Percentiles rank a stretch among this genome's conserved stretches.
Evolutionary conservation across 225 moss, liverwort and hornwort genomes (phyloP).

Genomic region (Climacium dendroides): DNA sequence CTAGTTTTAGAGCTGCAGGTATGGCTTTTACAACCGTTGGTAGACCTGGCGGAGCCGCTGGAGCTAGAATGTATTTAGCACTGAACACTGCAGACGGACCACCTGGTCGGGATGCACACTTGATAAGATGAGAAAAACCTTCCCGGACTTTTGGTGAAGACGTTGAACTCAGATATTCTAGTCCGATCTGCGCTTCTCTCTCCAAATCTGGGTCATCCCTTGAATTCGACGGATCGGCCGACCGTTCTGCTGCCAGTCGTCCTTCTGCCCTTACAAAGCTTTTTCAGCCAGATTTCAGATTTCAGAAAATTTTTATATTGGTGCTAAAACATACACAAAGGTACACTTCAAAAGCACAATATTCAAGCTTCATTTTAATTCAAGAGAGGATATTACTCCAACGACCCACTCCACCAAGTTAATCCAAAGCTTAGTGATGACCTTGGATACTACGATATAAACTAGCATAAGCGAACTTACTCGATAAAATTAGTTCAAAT

Average conservation of each 20-base stretch:
- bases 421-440: neutral
- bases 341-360: too few relatives aligned
- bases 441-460: neutral
- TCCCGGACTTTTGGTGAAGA: neutral
- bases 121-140: neutral
- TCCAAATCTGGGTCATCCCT: neutral
- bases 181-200: neutral
- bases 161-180: neutral
- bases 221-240: neutral
- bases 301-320: neutral
- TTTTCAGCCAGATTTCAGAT: neutral
- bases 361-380: neutral
- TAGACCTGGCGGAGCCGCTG: neutral
- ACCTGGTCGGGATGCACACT: neutral
- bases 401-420: neutral
- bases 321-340: too few relatives aligned
- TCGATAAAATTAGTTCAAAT: neutral
- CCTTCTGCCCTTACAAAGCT: neutral
- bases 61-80: neutral
- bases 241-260: neutral
- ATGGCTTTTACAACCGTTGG: neutral
- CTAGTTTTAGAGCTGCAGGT: neutral
- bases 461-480: too few relatives aligned
- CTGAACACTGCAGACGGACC: neutral
- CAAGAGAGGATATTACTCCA: neutral